A percentile compares a stretch with the other conserved stretches of the same genome.
These are phyloP conservation scores for Ilex aquifolium DNA, from an alignment of 257 asterid genomes.

Conservation along the genomic window DNA sequence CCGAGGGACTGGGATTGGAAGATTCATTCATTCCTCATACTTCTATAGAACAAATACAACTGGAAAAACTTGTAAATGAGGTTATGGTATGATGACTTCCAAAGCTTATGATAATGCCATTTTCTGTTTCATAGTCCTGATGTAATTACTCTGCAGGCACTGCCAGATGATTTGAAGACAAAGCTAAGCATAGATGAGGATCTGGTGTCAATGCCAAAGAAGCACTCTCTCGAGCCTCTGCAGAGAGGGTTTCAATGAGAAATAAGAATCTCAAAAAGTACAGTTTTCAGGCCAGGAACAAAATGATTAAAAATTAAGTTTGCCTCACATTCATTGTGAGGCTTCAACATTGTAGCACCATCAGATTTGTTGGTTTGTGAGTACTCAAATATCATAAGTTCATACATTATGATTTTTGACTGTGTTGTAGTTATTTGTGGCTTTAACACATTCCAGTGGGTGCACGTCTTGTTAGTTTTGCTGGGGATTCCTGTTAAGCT, in stretches of 20 bases:
- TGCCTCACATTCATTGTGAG: background rate
- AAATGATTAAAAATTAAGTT: background rate
- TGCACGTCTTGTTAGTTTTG: too few relatives aligned
- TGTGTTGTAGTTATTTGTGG: too few relatives aligned
- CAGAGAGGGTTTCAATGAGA: conserved; percentile 52
- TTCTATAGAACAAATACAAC: conserved; percentile 91
- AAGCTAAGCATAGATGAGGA: conserved; percentile 94
- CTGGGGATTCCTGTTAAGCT: too few relatives aligned
- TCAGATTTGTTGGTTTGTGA: too few relatives aligned
- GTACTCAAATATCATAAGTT: too few relatives aligned
- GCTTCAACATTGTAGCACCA: too few relatives aligned
- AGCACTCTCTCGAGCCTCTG: conserved; percentile 74
- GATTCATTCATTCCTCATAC: conserved; percentile 88
- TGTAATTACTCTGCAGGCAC: conserved; percentile 45
- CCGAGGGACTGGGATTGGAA: conserved; percentile 79
- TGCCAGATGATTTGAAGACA: conserved; percentile 91
- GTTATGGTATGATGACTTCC: conserved; percentile 68
- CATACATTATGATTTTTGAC: too few relatives aligned
- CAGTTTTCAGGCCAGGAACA: conserved; percentile 6
- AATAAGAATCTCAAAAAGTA: conserved; percentile 52
- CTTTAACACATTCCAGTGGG: too few relatives aligned
- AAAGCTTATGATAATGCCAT: conserved; percentile 2
- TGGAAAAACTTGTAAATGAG: conserved; percentile 90
- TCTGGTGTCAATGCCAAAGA: conserved; percentile 70
- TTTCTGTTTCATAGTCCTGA: conserved; percentile 20